Evolutionary conservation across 306 rosid genomes (phyloP).

Genomic region (Crataegus laevigata): DNA sequence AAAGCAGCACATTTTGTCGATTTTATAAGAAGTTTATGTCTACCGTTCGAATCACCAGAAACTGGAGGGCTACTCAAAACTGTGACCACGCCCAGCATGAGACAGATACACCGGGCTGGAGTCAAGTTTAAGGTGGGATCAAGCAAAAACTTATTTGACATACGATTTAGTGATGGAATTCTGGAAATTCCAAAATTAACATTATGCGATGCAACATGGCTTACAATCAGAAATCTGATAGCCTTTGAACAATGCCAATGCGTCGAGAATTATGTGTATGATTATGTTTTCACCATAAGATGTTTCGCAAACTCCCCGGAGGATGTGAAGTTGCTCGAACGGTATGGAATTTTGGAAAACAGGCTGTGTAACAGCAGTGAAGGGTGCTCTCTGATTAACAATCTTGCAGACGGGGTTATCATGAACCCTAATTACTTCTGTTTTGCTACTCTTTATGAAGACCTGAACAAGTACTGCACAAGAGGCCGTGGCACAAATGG

Average conservation of each 20-base stretch:
- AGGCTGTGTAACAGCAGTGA: neutral
- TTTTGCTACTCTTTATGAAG: neutral
- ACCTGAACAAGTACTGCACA: neutral
- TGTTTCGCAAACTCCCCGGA: neutral
- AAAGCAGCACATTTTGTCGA: constrained; percentile 24
- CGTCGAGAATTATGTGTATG: neutral
- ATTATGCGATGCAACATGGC: constrained; percentile 1
- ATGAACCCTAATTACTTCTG: neutral
- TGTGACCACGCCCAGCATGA: constrained; percentile 14
- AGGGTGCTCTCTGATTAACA: neutral
- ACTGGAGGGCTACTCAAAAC: neutral
- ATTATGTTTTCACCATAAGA: neutral
- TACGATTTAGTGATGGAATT: constrained; percentile 12
- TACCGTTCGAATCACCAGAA: constrained; percentile 1
- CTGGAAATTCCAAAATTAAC: constrained; percentile 27
- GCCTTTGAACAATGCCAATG: neutral
- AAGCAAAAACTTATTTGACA: constrained; percentile 20
- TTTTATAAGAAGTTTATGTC: constrained; percentile 22
- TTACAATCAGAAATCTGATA: constrained; percentile 11
- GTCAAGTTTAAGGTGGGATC: constrained; percentile 10
- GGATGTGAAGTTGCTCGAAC: constrained; percentile 1
- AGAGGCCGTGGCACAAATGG: neutral
- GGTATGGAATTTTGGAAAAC: neutral
- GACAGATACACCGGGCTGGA: constrained; percentile 24
- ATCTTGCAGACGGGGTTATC: neutral